These are phyloP conservation scores for Pseudozyma hubeiensis DNA, from an alignment of 1,284 basidiomycete genomes.

Conservation along the genomic window DNA sequence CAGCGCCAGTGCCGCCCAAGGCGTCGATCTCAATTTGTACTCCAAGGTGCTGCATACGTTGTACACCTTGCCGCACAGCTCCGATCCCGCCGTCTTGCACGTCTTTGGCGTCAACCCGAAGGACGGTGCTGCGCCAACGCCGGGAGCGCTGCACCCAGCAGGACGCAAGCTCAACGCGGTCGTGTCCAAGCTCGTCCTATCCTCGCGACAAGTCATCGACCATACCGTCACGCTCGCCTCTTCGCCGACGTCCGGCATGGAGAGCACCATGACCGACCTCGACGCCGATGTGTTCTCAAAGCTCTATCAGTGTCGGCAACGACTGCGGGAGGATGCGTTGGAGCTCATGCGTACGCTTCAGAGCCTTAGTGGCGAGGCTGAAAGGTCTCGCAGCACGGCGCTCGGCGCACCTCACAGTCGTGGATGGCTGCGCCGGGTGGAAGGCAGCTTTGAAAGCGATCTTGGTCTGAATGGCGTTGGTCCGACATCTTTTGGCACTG, in stretches of 20 bases:
- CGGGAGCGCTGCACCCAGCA: slow-evolving; percentile 63
- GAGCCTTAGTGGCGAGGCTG: slow-evolving; percentile 42
- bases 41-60: slow-evolving; percentile 26
- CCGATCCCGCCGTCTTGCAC: slow-evolving; percentile 15
- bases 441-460: slow-evolving; percentile 49
- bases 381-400: slow-evolving; percentile 42
- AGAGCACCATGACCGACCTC: slow-evolving; percentile 50
- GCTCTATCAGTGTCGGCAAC: slow-evolving; percentile 60
- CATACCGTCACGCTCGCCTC: slow-evolving; percentile 51
- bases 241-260: slow-evolving; percentile 39
- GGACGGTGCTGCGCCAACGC: slow-evolving; percentile 28
- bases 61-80: slow-evolving; percentile 6
- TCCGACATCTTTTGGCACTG: slow-evolving; percentile 58
- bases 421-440: slow-evolving; percentile 47
- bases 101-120: slow-evolving; percentile 21
- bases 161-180: slow-evolving; percentile 71
- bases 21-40: slow-evolving; percentile 18
- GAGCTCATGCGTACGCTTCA: slow-evolving; percentile 51
- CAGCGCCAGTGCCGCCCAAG: neutral
- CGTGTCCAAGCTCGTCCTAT: slow-evolving; percentile 71
- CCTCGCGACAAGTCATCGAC: slow-evolving; percentile 69
- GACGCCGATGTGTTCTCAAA: slow-evolving; percentile 51
- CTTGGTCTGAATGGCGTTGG: slow-evolving; percentile 55
- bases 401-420: slow-evolving; percentile 28
- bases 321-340: slow-evolving; percentile 54